Percentiles rank a stretch among this genome's conserved stretches.
Evolutionary conservation across 306 rosid species (phyloP).

Genomic region (Quercus dentata): DNA sequence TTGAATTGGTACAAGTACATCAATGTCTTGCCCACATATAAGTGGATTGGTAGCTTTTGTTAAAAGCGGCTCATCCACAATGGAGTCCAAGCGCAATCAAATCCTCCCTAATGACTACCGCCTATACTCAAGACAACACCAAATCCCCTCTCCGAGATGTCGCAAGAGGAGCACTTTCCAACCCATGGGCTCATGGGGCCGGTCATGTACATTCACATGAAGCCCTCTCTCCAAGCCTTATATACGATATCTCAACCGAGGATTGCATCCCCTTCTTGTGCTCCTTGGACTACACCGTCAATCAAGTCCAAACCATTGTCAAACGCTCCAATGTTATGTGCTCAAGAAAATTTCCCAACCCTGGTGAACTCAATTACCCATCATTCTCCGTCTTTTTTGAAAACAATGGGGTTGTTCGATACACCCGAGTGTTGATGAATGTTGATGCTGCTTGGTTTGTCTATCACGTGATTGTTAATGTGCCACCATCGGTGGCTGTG

Average conservation of each 20-base stretch:
- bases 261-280: slow-evolving; percentile 74
- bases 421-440: slow-evolving; percentile 58
- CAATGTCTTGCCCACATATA: slow-evolving; percentile 97
- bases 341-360: slow-evolving; percentile 46
- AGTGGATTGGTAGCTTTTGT: slow-evolving; percentile 75
- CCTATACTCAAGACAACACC: slow-evolving; percentile 75
- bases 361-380: slow-evolving; percentile 81
- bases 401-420: slow-evolving; percentile 61
- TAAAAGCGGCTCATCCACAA: slow-evolving; percentile 82
- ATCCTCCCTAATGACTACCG: slow-evolving; percentile 86
- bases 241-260: slow-evolving; percentile 48
- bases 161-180: slow-evolving; percentile 40
- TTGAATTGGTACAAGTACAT: slow-evolving; percentile 47
- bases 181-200: slow-evolving; percentile 78
- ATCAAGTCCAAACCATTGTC: slow-evolving; percentile 49
- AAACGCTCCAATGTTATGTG: slow-evolving; percentile 54
- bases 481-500: slow-evolving; percentile 40
- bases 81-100: slow-evolving; percentile 95
- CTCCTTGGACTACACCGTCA: slow-evolving; percentile 53
- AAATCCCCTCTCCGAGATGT: slow-evolving; percentile 63
- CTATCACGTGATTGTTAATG: slow-evolving; percentile 42
- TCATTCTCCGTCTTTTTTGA: slow-evolving; percentile 70
- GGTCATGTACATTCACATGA: slow-evolving; percentile 76
- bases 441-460: slow-evolving; percentile 49
- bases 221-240: slow-evolving; percentile 76